Evolutionary conservation across 345 rosid species (phyloP).

Genomic region (Carallia pectinifolia): DNA sequence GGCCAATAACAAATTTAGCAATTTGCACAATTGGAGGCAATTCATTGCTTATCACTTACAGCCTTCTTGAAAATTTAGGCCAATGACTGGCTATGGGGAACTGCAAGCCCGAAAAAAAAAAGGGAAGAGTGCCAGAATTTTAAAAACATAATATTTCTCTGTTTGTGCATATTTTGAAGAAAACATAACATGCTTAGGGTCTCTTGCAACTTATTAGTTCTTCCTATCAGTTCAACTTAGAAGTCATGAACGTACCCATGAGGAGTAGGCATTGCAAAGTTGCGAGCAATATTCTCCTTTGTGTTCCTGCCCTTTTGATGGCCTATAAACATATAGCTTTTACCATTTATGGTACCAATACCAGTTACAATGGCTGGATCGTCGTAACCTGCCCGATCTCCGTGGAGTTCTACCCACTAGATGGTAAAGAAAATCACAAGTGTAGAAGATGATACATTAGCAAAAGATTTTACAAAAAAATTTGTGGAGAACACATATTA

Average conservation of each 20-base stretch:
- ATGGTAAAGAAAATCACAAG: slow-evolving; percentile 3
- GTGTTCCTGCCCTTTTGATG: slow-evolving; percentile 99
- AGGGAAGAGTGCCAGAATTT: no score
- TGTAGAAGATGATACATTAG: slow-evolving; percentile 6
- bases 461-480: not conserved
- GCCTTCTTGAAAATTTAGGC: no score
- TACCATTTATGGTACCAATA: slow-evolving; percentile 84
- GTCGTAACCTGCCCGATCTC: slow-evolving; percentile 96
- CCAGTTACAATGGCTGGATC: slow-evolving; percentile 98
- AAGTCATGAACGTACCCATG: slow-evolving; percentile 66
- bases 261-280: slow-evolving; percentile 99
- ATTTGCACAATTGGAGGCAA: no score
- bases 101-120: no score
- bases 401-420: slow-evolving; percentile 97
- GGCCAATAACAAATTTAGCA: no score
- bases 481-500: slow-evolving; percentile 2
- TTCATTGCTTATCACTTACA: no score
- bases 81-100: no score
- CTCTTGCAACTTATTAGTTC: no score
- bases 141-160: no score
- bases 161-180: no score
- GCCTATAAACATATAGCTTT: slow-evolving; percentile 87
- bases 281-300: slow-evolving; percentile 87
- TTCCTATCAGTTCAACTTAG: not conserved
- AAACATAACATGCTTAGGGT: no score